These are phyloP conservation scores for Crepidotus variabilis DNA, from an alignment of 768 basidiomycete species.

Conservation along the genomic window DNA sequence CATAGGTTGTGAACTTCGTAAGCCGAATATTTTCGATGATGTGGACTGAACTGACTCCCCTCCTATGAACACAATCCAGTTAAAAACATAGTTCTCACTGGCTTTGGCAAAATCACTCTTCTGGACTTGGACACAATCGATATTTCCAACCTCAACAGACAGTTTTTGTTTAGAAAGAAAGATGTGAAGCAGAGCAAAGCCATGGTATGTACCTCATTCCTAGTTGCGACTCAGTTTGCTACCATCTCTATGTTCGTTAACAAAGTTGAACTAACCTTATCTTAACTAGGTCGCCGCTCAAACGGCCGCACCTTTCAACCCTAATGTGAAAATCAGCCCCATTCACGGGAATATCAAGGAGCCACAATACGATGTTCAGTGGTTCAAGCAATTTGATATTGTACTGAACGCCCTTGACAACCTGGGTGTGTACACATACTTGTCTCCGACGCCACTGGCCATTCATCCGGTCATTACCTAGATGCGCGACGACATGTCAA, in stretches of 20 bases:
- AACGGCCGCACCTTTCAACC: constrained; percentile 82
- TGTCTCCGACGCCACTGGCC: not conserved
- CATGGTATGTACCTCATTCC: constrained; percentile 44
- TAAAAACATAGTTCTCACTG: constrained; percentile 92
- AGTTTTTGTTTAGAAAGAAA: constrained; percentile 95
- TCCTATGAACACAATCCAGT: constrained; percentile 42
- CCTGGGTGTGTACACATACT: constrained; percentile 56
- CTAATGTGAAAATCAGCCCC: constrained; percentile 80
- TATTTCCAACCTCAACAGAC: constrained; percentile 93
- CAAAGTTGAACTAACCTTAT: not conserved
- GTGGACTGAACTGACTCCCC: not conserved
- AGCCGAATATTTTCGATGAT: constrained; percentile 21
- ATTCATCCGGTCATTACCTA: constrained; percentile 22
- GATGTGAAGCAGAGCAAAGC: constrained; percentile 98
- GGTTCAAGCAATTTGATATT: constrained; percentile 89
- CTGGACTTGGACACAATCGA: constrained; percentile 98
- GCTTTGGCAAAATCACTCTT: constrained; percentile 89
- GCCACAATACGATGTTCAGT: constrained; percentile 79
- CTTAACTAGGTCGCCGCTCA: constrained; percentile 68
- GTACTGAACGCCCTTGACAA: constrained; percentile 97
- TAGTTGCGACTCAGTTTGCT: not conserved
- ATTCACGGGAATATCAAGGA: constrained; percentile 97
- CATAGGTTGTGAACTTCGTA: constrained; percentile 94
- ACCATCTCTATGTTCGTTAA: too few relatives aligned
- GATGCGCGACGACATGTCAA: constrained; percentile 96